phyloP scores from a whole-genome alignment of 2,329 filamentous ascomycete genomes.

The Trichoderma sp. region DNA sequence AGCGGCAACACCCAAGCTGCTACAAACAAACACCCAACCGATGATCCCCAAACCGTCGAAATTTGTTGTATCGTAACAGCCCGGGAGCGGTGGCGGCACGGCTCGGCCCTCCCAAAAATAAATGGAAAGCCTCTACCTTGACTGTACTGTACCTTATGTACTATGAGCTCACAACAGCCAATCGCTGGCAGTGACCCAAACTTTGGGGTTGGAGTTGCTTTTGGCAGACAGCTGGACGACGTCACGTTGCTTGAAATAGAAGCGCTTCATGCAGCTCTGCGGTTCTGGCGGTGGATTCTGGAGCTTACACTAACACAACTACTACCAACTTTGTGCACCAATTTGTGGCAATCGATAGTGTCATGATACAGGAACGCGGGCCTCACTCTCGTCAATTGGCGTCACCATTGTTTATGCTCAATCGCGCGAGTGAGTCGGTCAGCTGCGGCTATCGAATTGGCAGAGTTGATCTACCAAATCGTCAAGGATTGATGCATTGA shows the following conservation, averaged over 20 bases:
- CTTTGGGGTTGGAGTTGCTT: too few relatives aligned
- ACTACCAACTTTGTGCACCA: background rate
- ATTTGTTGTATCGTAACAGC: too few relatives aligned
- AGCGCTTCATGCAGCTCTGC: conserved; percentile 4
- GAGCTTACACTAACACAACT: too few relatives aligned
- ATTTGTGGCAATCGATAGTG: conserved; percentile 20
- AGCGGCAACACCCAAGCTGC: background rate
- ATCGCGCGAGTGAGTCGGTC: too few relatives aligned
- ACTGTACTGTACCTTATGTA: too few relatives aligned
- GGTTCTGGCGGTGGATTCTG: background rate
- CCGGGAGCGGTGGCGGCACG: conserved; percentile 1
- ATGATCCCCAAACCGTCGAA: too few relatives aligned
- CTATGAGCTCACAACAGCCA: background rate
- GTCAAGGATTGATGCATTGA: too few relatives aligned
- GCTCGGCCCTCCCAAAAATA: conserved; percentile 10
- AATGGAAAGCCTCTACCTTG: background rate
- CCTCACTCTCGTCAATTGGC: background rate
- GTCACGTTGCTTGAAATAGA: conserved; percentile 19
- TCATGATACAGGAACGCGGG: background rate
- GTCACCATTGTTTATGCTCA: background rate
- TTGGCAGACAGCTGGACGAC: background rate
- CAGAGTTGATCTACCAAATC: too few relatives aligned
- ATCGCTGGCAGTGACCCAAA: conserved; percentile 16
- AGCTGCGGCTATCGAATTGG: too few relatives aligned
- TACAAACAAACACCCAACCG: too few relatives aligned